Evolutionary conservation across 2,329 filamentous ascomycete genomes (phyloP).

Genomic region (Aspergillus hortae): DNA sequence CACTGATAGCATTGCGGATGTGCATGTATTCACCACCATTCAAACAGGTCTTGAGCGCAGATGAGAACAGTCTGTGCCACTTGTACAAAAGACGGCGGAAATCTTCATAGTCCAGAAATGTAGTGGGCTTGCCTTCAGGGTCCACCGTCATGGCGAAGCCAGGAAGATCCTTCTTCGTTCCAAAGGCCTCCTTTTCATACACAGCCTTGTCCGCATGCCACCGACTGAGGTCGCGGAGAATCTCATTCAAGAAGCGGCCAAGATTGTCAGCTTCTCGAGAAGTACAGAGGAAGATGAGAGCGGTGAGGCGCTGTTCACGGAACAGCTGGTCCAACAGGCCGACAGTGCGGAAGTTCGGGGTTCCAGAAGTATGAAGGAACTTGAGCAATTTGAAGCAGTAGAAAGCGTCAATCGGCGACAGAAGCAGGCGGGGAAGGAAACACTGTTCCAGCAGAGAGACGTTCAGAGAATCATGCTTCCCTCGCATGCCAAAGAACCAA

Average conservation of each 20-base stretch:
- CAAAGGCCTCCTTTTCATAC: slow-evolving; percentile 81
- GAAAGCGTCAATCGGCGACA: slow-evolving; percentile 83
- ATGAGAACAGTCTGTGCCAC: slow-evolving; percentile 82
- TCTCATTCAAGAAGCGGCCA: slow-evolving; percentile 82
- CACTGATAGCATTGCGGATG: slow-evolving; percentile 89
- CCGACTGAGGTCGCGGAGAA: slow-evolving; percentile 71
- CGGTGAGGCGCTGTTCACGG: slow-evolving; percentile 72
- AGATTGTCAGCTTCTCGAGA: slow-evolving; percentile 88
- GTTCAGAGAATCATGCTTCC: slow-evolving; percentile 65
- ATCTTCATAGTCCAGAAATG: slow-evolving; percentile 76
- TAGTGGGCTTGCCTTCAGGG: slow-evolving; percentile 64
- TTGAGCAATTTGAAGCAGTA: slow-evolving; percentile 85
- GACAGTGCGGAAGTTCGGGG: slow-evolving; percentile 82
- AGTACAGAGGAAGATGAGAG: slow-evolving; percentile 84
- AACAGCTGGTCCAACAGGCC: slow-evolving; percentile 82
- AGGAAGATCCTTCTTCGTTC: slow-evolving; percentile 60
- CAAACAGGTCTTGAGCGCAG: slow-evolving; percentile 76
- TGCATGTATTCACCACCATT: slow-evolving; percentile 91
- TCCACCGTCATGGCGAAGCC: slow-evolving; percentile 77
- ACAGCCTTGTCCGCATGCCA: slow-evolving; percentile 77
- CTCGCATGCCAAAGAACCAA: slow-evolving; percentile 70
- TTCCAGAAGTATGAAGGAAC: slow-evolving; percentile 78
- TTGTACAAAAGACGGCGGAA: slow-evolving; percentile 83
- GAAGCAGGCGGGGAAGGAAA: slow-evolving; percentile 78
- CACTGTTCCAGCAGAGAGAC: slow-evolving; percentile 83